These are phyloP conservation scores for Raffaelea arxii DNA, from an alignment of 2,329 filamentous ascomycete genomes.

Conservation along the genomic window DNA sequence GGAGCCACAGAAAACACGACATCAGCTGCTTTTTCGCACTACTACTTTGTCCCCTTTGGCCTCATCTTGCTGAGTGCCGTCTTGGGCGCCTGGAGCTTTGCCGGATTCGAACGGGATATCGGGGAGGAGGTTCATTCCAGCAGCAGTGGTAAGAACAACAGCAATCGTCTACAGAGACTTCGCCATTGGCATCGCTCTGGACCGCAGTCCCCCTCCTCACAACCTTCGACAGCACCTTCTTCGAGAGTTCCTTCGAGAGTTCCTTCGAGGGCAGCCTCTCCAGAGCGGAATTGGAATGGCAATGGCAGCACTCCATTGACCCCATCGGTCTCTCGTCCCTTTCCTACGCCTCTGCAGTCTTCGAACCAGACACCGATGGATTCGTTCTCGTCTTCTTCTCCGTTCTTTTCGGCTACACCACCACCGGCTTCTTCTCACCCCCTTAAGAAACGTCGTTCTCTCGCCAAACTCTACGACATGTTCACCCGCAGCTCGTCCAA, in stretches of 20 bases:
- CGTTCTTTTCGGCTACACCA: not conserved
- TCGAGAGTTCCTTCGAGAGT: constrained; percentile 2
- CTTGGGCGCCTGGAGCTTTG: constrained; percentile 58
- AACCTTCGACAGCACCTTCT: not conserved
- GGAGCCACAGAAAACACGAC: constrained; percentile 23
- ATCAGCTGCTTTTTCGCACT: constrained; percentile 33
- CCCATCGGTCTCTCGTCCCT: constrained; percentile 1
- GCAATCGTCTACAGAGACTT: not conserved
- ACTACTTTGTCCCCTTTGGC: constrained; percentile 58
- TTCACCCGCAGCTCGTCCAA: constrained; percentile 38
- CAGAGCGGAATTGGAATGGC: constrained; percentile 4
- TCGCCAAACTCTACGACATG: constrained; percentile 29
- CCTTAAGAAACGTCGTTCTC: not conserved
- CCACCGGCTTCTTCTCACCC: not conserved
- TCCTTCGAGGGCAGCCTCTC: not conserved
- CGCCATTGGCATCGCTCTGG: not conserved
- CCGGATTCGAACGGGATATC: constrained; percentile 55
- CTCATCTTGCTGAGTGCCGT: constrained; percentile 46
- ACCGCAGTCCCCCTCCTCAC: not conserved
- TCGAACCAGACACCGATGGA: constrained; percentile 1
- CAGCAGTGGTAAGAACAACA: not conserved
- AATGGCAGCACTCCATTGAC: too few relatives aligned
- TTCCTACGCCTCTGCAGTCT: constrained; percentile 6
- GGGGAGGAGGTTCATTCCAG: not conserved
- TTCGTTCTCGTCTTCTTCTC: constrained; percentile 5